A percentile compares a stretch with the other conserved stretches of the same genome.
These are phyloP conservation scores for Colletotrichum karsti DNA, from an alignment of 2,329 filamentous ascomycete species.

Conservation along the genomic window DNA sequence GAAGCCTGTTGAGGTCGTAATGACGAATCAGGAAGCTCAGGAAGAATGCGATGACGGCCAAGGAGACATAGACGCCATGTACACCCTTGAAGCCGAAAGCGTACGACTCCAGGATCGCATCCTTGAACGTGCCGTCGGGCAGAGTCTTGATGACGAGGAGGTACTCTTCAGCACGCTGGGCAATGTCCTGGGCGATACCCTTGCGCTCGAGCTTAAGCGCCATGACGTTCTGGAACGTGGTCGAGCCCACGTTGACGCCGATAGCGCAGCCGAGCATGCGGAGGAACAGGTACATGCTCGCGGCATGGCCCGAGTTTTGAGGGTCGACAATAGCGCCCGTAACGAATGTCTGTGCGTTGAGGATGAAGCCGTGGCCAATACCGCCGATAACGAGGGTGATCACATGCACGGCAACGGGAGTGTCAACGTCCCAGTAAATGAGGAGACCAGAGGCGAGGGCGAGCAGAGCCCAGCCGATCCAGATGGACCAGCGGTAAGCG, in stretches of 20 bases:
- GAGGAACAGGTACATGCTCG: conserved; percentile 31
- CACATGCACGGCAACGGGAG: conserved; percentile 26
- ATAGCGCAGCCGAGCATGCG: conserved; percentile 31
- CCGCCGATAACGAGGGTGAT: conserved; percentile 29
- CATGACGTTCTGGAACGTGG: conserved; percentile 34
- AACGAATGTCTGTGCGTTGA: conserved; percentile 34
- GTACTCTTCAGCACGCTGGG: conserved; percentile 23
- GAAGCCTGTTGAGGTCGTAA: conserved; percentile 25
- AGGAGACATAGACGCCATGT: conserved; percentile 22
- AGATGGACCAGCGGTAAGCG: conserved; percentile 47
- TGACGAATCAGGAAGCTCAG: conserved; percentile 25
- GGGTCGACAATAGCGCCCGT: conserved; percentile 30
- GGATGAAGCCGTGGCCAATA: conserved; percentile 31
- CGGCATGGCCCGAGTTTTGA: conserved; percentile 29
- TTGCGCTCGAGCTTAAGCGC: conserved; percentile 24
- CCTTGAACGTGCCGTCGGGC: conserved; percentile 26
- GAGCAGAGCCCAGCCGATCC: conserved; percentile 42
- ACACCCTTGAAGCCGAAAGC: conserved; percentile 28
- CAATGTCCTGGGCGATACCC: conserved; percentile 24
- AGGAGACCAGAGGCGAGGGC: conserved; percentile 27
- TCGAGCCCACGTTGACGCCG: conserved; percentile 32
- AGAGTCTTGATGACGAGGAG: conserved; percentile 21
- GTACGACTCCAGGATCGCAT: conserved; percentile 18
- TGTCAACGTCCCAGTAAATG: conserved; percentile 27
- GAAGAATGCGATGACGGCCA: conserved; percentile 23